Evolutionary conservation across 768 basidiomycete genomes (phyloP), one percentile per base, ranked within the genome.

Genomic region (Tubosaeta brunneosetosa): DNA sequence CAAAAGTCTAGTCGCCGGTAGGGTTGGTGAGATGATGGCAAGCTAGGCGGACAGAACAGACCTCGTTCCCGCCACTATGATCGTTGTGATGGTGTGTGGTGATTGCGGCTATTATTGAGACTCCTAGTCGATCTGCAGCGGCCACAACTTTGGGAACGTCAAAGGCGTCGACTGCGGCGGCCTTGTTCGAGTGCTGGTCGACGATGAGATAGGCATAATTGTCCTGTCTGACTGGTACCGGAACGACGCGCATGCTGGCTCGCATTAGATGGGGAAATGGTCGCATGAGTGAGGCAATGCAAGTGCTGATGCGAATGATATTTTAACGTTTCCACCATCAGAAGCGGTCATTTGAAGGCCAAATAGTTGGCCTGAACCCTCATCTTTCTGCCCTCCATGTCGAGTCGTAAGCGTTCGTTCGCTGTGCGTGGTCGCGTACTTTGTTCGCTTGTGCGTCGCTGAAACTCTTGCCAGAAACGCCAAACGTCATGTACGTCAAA

Each of bases 1-100:
- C 69, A 51, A 71, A 70, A 48, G 22, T 49, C 67, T 71, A 33
- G 44, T 60, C 27, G 22, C 53, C 53, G 51, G 40, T 19, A 38
- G 33, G 29, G 34, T 27, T 49, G 13, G 29, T 52, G 38, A 63
- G 52, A 56, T 50, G 55, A 56, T 55, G 55, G 36, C 16, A 22
- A n/a, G 27, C 32, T 2, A 12, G 16, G 14, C 26, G 27, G 27
- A 16, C 33, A 16, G 32, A 22, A 68, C 72, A 55, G 32, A 91
- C 90, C 73, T 83, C 66, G 69, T 94, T 95, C 32, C 93, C 93
- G 17, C 90, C 91, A 58, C 84, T 86, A 67, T 94, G 93, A 72
- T 97, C 94, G 57, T 77, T 62, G 68, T 97, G 94, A 68, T 94
- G 91, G 70, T 97, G 95, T 3, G 95, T 98, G 12, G 92, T 97